Evolutionary conservation across 208 protist genomes (phyloP).

Genomic region (Blechomonas ayalai): DNA sequence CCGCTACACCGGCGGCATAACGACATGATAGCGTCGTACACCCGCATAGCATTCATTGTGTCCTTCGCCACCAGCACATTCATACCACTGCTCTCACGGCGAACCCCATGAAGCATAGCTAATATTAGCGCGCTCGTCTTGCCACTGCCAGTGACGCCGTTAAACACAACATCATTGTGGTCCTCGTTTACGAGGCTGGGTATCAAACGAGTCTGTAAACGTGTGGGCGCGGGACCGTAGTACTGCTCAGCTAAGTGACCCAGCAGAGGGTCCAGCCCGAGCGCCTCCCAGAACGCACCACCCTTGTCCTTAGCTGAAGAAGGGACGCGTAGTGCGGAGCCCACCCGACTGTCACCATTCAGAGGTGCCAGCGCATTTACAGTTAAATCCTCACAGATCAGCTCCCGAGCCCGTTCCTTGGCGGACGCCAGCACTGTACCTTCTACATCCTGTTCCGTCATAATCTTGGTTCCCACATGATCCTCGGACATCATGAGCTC

Average conservation of each 20-base stretch:
- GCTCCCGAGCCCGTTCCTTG: slow-evolving; percentile 19
- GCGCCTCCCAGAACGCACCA: slow-evolving; percentile 30
- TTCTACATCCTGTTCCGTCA: slow-evolving; percentile 32
- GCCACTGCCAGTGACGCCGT: slow-evolving; percentile 71
- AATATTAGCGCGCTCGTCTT: slow-evolving; percentile 75
- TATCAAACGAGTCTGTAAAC: slow-evolving; percentile 63
- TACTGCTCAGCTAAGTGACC: slow-evolving; percentile 21
- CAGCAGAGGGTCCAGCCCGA: slow-evolving; percentile 49
- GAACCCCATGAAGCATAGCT: slow-evolving; percentile 59
- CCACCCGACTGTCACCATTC: background rate
- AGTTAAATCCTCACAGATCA: slow-evolving; percentile 33
- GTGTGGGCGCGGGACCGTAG: slow-evolving; percentile 41
- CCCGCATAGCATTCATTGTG: slow-evolving; percentile 52
- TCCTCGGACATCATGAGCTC: slow-evolving; percentile 12
- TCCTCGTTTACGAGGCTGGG: slow-evolving; percentile 70
- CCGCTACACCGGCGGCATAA: slow-evolving; percentile 37
- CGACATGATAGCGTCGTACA: slow-evolving; percentile 39
- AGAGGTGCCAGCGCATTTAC: slow-evolving; percentile 16
- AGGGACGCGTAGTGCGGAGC: background rate
- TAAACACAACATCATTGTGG: slow-evolving; percentile 81
- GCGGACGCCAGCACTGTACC: slow-evolving; percentile 56
- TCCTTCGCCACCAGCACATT: slow-evolving; percentile 72
- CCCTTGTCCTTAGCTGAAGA: slow-evolving; percentile 29
- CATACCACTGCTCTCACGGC: slow-evolving; percentile 48
- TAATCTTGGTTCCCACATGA: slow-evolving; percentile 40